Conservation (phyloP, 257 asterid genomes). For the Solanum pennellii region DNA sequence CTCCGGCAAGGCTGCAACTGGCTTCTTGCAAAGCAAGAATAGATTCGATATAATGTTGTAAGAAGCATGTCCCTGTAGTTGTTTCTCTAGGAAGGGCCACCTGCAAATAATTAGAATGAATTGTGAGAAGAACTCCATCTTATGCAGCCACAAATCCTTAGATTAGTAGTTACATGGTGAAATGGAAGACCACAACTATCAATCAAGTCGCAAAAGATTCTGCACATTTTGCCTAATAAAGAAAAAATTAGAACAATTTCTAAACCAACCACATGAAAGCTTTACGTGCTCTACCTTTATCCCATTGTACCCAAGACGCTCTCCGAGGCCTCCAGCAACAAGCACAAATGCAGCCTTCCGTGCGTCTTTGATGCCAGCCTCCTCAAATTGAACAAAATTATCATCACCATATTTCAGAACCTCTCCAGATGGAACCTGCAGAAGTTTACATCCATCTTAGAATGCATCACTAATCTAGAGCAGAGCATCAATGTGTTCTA, state of each 20-base stretch:
- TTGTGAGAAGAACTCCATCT: slow-evolving; percentile 9
- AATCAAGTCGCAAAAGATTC: neutral
- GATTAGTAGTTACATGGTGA: neutral
- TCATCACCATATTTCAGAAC: slow-evolving; percentile 63
- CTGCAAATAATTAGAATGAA: slow-evolving; percentile 29
- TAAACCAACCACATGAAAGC: neutral
- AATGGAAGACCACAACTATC: neutral
- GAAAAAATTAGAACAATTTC: neutral
- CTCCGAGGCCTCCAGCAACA: slow-evolving; percentile 99
- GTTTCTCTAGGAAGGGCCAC: slow-evolving; percentile 90
- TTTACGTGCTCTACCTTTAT: slow-evolving; percentile 48
- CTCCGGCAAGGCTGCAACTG: slow-evolving; percentile 59
- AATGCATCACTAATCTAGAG: neutral
- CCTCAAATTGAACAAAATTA: slow-evolving; percentile 54
- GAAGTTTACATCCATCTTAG: neutral
- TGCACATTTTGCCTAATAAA: neutral
- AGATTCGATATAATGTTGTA: slow-evolving; percentile 85
- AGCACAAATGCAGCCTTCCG: slow-evolving; percentile 91
- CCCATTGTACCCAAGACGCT: slow-evolving; percentile 98
- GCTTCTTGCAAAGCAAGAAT: slow-evolving; percentile 90
- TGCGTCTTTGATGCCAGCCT: slow-evolving; percentile 76
- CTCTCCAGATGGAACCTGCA: slow-evolving; percentile 95
- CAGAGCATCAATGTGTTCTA: neutral
- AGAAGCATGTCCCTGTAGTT: slow-evolving; percentile 74
- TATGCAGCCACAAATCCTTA: neutral